Base-by-base conservation (phyloP, 768 basidiomycete genomes). In the Pleurotus ostreatus region DNA sequence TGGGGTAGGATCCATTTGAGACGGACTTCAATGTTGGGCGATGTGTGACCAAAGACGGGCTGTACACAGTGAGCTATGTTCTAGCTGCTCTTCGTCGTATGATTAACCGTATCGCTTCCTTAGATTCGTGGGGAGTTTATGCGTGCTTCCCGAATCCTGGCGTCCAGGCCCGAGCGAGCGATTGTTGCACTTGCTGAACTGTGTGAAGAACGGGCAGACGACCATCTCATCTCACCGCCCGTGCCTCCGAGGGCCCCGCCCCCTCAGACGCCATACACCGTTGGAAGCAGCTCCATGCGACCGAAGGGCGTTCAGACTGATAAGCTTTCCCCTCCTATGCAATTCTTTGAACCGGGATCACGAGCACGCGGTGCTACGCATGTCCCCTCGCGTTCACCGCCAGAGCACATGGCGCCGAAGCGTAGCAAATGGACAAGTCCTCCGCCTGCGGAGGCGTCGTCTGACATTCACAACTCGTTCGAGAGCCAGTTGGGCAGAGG, bases 81-180 rank as follows among this genome's bases (percentile, higher is more conserved):
- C 37, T 40, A 49, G 34, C 23, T 46, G 46, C 23, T 44, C 5
- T 48, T 15, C 25, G 49, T 25, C 39, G 48, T 15, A 46, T 59
- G 20, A 49, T 61, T 60, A 38, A 49, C 48, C 48, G 12, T n/a
- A 64, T 30, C 37, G 49, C 56, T 15, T 7, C 40, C 43, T 26
- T 45, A 98, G 95, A 94, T 99, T 65, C 94, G 96, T 12, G 95
- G 96, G 7, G 96, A 98, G 74, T 96, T 99, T 69, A 96, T 96
- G 92, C 88, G 96, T 37, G 96, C 95, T 4, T 86, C 88, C 20
- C 81, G 94, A 55, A 91, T 98, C 56, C 76, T 99, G 34, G 78
- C 85, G 9, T 74, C 78, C 60, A 87, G 88, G 26, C 92, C 91
- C 1, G 89, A 89, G 55, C 85, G 91, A 48, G 92, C 90, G 6